Evolutionary conservation across 352 stramenopile genomes (phyloP).

Genomic region (Globisporangium takayamanum): DNA sequence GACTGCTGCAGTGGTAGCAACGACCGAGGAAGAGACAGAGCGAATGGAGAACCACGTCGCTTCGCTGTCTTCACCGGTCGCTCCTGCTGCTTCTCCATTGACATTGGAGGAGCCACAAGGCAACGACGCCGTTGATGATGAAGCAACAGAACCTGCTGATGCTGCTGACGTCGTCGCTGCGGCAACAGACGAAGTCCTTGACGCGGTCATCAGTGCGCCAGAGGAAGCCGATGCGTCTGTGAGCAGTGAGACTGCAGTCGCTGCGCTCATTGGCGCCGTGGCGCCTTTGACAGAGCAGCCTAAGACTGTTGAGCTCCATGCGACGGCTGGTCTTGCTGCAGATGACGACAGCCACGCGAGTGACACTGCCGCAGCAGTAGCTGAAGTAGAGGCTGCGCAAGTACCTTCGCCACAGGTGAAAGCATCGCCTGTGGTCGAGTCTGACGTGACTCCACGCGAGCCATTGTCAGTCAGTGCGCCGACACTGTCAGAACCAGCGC

Average conservation of each 20-base stretch:
- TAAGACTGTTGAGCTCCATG: background rate
- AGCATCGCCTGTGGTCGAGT: too few species aligned
- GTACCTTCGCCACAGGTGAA: background rate
- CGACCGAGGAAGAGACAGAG: background rate
- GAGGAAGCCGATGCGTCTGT: background rate
- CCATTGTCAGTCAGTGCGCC: too few species aligned
- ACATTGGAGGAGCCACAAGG: background rate
- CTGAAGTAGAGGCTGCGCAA: background rate
- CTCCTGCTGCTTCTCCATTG: background rate
- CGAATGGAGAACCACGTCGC: background rate
- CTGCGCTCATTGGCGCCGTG: background rate
- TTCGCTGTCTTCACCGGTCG: background rate
- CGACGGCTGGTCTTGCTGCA: background rate
- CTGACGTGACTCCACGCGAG: too few species aligned
- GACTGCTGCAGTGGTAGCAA: background rate
- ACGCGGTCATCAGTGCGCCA: background rate
- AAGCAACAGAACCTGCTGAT: background rate
- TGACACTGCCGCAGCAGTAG: background rate
- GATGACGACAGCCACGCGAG: background rate
- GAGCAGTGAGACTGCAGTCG: background rate
- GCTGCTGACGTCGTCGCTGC: background rate
- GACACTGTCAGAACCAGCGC: background rate
- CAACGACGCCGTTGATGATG: background rate
- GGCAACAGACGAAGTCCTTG: background rate
- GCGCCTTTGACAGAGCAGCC: background rate